Evolutionary conservation across 1,284 basidiomycete genomes (phyloP).

Genomic region (Coriolopsis trogii): DNA sequence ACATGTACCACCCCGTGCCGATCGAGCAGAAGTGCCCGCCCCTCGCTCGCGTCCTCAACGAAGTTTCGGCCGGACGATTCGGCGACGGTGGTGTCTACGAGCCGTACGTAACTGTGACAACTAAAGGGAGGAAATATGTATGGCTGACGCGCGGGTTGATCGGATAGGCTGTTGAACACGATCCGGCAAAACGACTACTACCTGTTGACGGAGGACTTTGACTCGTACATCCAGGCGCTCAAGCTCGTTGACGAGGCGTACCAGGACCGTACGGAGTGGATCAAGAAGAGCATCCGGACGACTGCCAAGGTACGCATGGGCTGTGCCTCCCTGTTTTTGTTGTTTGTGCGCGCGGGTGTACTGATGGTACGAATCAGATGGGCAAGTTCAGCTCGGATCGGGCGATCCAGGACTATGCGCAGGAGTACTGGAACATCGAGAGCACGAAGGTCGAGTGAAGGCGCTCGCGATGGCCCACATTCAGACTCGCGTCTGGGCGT

Average conservation of each 20-base stretch:
- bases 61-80: slow-evolving; percentile 74
- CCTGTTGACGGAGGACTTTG: slow-evolving; percentile 87
- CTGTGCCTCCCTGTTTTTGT: slow-evolving; percentile 6
- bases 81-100: slow-evolving; percentile 80
- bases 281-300: slow-evolving; percentile 87
- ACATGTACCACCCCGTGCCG: slow-evolving; percentile 79
- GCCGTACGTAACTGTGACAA: slow-evolving; percentile 53
- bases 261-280: slow-evolving; percentile 81
- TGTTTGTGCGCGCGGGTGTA: not conserved
- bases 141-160: not conserved
- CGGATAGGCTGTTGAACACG: slow-evolving; percentile 64
- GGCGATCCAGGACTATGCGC: slow-evolving; percentile 87
- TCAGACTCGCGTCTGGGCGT: not conserved
- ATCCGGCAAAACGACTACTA: slow-evolving; percentile 82
- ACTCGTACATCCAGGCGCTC: slow-evolving; percentile 85
- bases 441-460: slow-evolving; percentile 28
- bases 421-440: slow-evolving; percentile 48
- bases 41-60: slow-evolving; percentile 73
- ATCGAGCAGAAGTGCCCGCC: slow-evolving; percentile 82
- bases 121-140: not conserved
- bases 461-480: not conserved
- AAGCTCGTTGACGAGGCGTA: slow-evolving; percentile 88
- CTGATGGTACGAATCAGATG: slow-evolving; percentile 57
- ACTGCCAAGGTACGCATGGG: slow-evolving; percentile 62
- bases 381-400: slow-evolving; percentile 94